Evolutionary conservation across 2,329 filamentous ascomycete genomes (phyloP), one percentile per base, ranked within the genome.

Genomic region (Ascochyta koolunga): DNA sequence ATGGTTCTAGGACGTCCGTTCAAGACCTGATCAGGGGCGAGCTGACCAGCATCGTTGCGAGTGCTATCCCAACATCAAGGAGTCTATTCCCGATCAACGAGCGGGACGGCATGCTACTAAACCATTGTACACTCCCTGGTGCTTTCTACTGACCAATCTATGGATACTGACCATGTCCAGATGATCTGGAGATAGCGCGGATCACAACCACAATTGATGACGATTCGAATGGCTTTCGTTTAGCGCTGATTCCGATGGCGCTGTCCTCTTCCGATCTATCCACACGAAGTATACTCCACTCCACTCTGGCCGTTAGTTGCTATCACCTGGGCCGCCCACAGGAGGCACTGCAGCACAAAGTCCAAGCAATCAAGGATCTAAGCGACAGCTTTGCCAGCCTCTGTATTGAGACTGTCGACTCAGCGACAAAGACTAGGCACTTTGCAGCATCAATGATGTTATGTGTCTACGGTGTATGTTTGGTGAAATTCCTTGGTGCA

Each of bases 401-500:
- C 9, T 33, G 45, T 19, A 25, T 54, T 11, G 35, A 49, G 2
- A 24, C 18, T 18, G 35, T 41, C 15, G 69, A 70, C 38, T 66
- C 65, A 4, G 55, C 61, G 11, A 68, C 64, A 15, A 74, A 69
- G 6, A 71, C 77, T 43, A 72, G 71, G 7, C 78, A 80, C 52
- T 69, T 80, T 44, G 78, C 79, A 13, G 75, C 78, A 11, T 80
- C 77, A 7, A 79, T 81, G 79, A 81, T 82, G 79, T 71, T 81
- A 6, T 81, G 78, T 46, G 78, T 81, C 15, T 80, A 81, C 53
- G 51, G 78, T 61, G 79, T 80, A 56, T 64, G 76, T 15, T 24
- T 21, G 6, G 2, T 10, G 7, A 15, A n/a, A 11, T 16, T 39
- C 18, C 4, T 18, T 9, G 13, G 3, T 4, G n/a, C 15, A 31